Percentiles rank a stretch among this genome's conserved stretches.
Evolutionary conservation across 179 eudicot genomes (phyloP).

Genomic region (Heliamphora pulchella): DNA sequence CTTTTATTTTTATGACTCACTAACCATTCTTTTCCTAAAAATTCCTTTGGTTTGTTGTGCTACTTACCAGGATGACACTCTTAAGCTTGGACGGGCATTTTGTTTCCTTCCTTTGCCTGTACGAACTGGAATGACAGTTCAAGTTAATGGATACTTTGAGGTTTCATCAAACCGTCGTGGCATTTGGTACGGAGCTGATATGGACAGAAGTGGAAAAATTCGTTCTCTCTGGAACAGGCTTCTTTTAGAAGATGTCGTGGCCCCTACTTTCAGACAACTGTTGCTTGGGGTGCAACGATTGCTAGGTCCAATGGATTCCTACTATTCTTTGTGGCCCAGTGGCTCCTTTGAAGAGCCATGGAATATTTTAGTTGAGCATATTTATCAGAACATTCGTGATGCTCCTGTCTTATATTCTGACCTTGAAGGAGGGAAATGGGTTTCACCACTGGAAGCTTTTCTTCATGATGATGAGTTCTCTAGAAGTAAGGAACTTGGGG

Average conservation of each 20-base stretch:
- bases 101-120: constrained; percentile 99
- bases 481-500: constrained; percentile 57
- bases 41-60: constrained; percentile 9
- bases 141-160: constrained; percentile 95
- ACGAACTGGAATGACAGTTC: constrained; percentile 82
- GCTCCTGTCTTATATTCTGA: constrained; percentile 69
- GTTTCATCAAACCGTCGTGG: constrained; percentile 99
- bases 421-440: constrained; percentile 81
- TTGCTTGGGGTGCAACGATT: constrained; percentile 61
- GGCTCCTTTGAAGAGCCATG: constrained; percentile 99
- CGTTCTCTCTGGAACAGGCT: constrained; percentile 97
- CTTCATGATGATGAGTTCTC: constrained; percentile 71
- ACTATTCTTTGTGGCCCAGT: constrained; percentile 82
- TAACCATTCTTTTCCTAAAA: not conserved
- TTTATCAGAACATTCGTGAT: constrained; percentile 52
- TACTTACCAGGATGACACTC: constrained; percentile 54
- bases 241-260: constrained; percentile 88
- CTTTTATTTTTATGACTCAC: not conserved
- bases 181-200: constrained; percentile 98
- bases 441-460: constrained; percentile 70
- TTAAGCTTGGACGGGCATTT: constrained; percentile 76
- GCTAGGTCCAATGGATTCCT: constrained; percentile 58
- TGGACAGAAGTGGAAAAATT: constrained; percentile 98
- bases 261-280: constrained; percentile 61
- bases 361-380: constrained; percentile 71